Conservation (phyloP, 176 grass and related monocot genomes). For the Raddia distichophylla region DNA sequence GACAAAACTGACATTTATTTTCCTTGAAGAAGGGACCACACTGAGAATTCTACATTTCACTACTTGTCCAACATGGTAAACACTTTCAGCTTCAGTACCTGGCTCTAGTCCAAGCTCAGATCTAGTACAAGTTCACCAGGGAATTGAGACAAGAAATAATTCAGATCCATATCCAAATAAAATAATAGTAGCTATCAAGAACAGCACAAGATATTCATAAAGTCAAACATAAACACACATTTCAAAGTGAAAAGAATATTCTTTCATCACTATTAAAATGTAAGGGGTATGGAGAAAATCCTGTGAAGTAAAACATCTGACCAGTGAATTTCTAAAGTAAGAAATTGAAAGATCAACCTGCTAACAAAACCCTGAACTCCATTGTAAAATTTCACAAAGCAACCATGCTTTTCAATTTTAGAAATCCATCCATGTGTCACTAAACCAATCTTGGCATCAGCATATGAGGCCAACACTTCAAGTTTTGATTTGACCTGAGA, state of each 20-base stretch:
- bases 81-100: conserved; percentile 75
- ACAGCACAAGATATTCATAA: conserved; percentile 7
- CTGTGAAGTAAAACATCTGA: not conserved
- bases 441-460: conserved; percentile 87
- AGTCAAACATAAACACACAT: not conserved
- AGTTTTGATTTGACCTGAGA: conserved; percentile 97
- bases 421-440: conserved; percentile 93
- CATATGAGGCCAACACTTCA: conserved; percentile 72
- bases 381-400: conserved; percentile 91
- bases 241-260: conserved; percentile 1
- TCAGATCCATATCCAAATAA: conserved; percentile 33
- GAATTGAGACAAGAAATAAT: conserved; percentile 26
- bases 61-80: conserved; percentile 91
- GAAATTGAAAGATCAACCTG: conserved; percentile 55
- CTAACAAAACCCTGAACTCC: conserved; percentile 90
- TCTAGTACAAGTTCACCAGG: conserved; percentile 46
- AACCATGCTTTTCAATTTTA: conserved; percentile 97
- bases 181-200: conserved; percentile 19
- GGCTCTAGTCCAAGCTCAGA: conserved; percentile 87
- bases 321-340: conserved; percentile 3
- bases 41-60: conserved; percentile 93
- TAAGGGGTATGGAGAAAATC: not conserved
- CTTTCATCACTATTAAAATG: conserved; percentile 18
- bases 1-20: conserved; percentile 80
- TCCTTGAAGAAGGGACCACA: conserved; percentile 67